Base-by-base conservation (phyloP, 371 early-diverging fungal genomes). In the Haplosporangium sp. region DNA sequence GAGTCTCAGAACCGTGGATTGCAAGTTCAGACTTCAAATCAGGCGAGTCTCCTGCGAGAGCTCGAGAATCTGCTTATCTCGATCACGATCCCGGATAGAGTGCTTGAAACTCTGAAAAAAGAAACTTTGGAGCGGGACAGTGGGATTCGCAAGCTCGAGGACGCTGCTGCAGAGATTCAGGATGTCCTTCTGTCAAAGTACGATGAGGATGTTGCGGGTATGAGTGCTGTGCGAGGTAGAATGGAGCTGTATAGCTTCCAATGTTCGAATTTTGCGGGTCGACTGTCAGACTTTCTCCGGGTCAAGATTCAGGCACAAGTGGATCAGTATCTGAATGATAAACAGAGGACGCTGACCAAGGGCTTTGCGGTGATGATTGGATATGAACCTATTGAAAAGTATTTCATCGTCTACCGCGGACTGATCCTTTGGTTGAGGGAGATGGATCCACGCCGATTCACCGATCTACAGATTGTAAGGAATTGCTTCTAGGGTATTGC, bases 341-440 rank as follows among this genome's bases (percentile, higher is more conserved):
- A 86, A 59, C 70, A 73, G 6, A 83, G 87, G 45, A 66, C 81
- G 13, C 72, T 89, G 36, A 59, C 84, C 18, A 67, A 81, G 77
- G 74, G 82, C 29, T 55, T 61, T 61, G 73, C 79, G 53, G 87
- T 74, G 58, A 80, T 82, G 62, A 84, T 65, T 67, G 88, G 83
- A 13, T 94, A 96, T 60, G 95, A 93, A 36, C 70, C 83, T 0
- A 77, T 96, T 7, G 95, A 95, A 81, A 88, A 90, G 58, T 85
- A 87, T 51, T 80, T 97, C 46, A 89, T 90, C 59, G 88, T 88
- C 70, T 97, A 94, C 62, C 91, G 93, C n/a, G 94, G 94, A 0
- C 84, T 97, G 61, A 86, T 93, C 45, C 73, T 90, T n/a, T 98
- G 98, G 97, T 86, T 96, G 59, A 93, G 94, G 62, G 96, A 95